Percentiles rank a stretch among this genome's conserved stretches.
phyloP scores from a whole-genome alignment of 2,329 filamentous ascomycete species.

The Cercospora sesami region DNA sequence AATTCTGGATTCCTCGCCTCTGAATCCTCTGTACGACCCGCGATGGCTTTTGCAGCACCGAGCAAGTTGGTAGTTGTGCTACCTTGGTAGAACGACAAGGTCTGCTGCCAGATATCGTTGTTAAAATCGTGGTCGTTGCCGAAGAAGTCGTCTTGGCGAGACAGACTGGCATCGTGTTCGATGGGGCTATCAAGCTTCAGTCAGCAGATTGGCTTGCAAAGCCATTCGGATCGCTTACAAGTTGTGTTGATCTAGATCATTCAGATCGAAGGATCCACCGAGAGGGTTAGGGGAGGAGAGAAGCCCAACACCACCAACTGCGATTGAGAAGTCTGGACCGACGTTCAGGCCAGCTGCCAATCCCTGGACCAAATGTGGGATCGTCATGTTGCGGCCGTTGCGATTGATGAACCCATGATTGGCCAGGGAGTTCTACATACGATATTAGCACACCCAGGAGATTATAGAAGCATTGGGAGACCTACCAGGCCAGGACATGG shows the following conservation, averaged over 20 bases:
- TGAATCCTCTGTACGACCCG: slow-evolving; percentile 35
- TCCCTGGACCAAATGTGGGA: slow-evolving; percentile 31
- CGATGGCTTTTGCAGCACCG: slow-evolving; percentile 35
- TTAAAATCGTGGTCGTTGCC: slow-evolving; percentile 42
- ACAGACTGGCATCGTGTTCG: slow-evolving; percentile 42
- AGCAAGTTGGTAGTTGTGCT: slow-evolving; percentile 33
- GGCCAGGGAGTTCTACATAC: slow-evolving; percentile 25
- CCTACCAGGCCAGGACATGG: slow-evolving; percentile 33
- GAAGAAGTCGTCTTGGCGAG: slow-evolving; percentile 38
- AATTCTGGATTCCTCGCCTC: slow-evolving; percentile 37
- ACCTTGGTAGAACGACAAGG: slow-evolving; percentile 33
- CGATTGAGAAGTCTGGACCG: slow-evolving; percentile 34
- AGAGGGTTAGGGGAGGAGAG: slow-evolving; percentile 26
- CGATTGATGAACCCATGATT: slow-evolving; percentile 34
- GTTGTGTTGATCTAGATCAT: slow-evolving; percentile 37
- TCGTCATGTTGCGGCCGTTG: slow-evolving; percentile 30
- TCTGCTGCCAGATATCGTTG: slow-evolving; percentile 36
- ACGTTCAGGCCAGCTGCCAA: slow-evolving; percentile 34
- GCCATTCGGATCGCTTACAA: slow-evolving; percentile 18
- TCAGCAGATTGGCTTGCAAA: not conserved
- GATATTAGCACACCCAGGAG: not conserved
- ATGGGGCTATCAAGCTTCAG: not conserved
- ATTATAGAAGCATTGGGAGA: not conserved
- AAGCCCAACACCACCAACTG: slow-evolving; percentile 34
- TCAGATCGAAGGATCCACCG: slow-evolving; percentile 30